Evolutionary conservation across 495 filamentous ascomycete genomes (phyloP).

Genomic region (Lineolata rhizophorae): DNA sequence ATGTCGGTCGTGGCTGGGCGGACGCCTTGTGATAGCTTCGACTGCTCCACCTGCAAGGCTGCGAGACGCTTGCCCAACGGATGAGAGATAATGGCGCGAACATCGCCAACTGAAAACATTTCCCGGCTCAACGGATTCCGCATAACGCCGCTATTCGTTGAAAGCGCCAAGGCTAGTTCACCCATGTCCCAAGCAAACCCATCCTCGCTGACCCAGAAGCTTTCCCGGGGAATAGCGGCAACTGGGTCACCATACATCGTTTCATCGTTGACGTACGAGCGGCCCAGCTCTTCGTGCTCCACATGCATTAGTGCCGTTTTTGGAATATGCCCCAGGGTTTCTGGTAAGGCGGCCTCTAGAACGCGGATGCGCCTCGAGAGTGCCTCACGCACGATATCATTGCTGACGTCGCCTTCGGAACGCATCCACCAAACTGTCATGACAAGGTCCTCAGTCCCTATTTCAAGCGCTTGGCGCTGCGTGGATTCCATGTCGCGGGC

Average conservation of each 20-base stretch:
- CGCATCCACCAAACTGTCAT: slow-evolving; percentile 7
- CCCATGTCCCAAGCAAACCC: slow-evolving; percentile 14
- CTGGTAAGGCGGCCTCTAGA: slow-evolving; percentile 9
- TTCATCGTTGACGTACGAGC: slow-evolving; percentile 15
- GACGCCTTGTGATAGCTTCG: slow-evolving; percentile 17
- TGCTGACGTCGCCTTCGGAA: slow-evolving; percentile 4
- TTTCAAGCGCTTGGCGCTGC: slow-evolving; percentile 5
- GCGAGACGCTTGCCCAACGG: slow-evolving; percentile 5
- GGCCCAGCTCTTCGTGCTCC: slow-evolving; percentile 13
- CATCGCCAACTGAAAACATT: slow-evolving; percentile 13
- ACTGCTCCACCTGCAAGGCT: slow-evolving; percentile 16
- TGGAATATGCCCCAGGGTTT: slow-evolving; percentile 4
- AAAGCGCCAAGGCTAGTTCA: slow-evolving; percentile 10
- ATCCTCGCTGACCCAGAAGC: slow-evolving; percentile 13
- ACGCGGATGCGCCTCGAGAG: slow-evolving; percentile 9
- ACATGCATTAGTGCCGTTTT: slow-evolving; percentile 14
- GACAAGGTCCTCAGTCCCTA: slow-evolving; percentile 7
- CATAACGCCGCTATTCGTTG: slow-evolving; percentile 10
- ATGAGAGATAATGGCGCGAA: slow-evolving; percentile 10
- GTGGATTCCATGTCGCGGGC: slow-evolving; percentile 5
- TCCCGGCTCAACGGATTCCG: slow-evolving; percentile 11
- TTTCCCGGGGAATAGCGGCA: slow-evolving; percentile 10
- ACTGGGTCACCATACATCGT: slow-evolving; percentile 15
- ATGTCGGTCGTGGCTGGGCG: slow-evolving; percentile 17
- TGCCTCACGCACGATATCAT: slow-evolving; percentile 7